These are phyloP conservation scores for Zygoascus meyerae DNA, from an alignment of 1,139 yeast genomes.

Conservation along the genomic window DNA sequence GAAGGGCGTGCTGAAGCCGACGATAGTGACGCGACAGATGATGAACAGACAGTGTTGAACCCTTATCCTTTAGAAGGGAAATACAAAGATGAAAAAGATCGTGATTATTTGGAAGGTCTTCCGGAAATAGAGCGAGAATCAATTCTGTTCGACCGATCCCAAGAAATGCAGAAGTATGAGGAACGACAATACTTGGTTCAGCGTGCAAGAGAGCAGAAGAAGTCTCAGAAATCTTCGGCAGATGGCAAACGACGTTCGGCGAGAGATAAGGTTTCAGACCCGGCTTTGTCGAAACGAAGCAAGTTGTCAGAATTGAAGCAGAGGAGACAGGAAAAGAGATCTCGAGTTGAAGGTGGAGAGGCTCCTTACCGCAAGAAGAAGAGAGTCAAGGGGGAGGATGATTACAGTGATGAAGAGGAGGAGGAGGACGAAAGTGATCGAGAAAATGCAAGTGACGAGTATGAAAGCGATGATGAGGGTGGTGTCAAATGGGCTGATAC, in stretches of 20 bases:
- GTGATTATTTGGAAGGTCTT: slow-evolving; percentile 58
- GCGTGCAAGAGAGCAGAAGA: slow-evolving; percentile 59
- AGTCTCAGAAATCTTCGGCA: slow-evolving; percentile 32
- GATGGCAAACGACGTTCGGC: slow-evolving; percentile 25
- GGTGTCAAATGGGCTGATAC: slow-evolving; percentile 49
- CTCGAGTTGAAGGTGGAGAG: slow-evolving; percentile 23
- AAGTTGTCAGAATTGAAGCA: slow-evolving; percentile 78
- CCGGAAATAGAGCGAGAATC: slow-evolving; percentile 92
- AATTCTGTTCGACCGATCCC: slow-evolving; percentile 83
- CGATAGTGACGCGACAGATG: slow-evolving; percentile 40
- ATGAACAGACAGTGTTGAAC: slow-evolving; percentile 42
- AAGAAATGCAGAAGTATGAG: slow-evolving; percentile 79
- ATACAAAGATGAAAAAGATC: slow-evolving; percentile 76
- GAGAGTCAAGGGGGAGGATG: slow-evolving; percentile 13
- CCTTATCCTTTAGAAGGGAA: slow-evolving; percentile 95
- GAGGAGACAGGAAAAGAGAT: slow-evolving; percentile 62
- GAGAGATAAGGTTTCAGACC: slow-evolving; percentile 27
- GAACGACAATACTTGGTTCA: slow-evolving; percentile 78
- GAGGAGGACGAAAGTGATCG: slow-evolving; percentile 38
- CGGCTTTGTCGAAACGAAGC: slow-evolving; percentile 42
- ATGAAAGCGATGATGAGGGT: slow-evolving; percentile 35
- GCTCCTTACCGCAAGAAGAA: slow-evolving; percentile 20
- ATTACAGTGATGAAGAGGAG: slow-evolving; percentile 26
- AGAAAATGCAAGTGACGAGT: slow-evolving; percentile 21
- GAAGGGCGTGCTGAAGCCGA: slow-evolving; percentile 35